Percentiles rank a stretch among this genome's conserved stretches.
phyloP scores from a whole-genome alignment of 805 yeast species.

The Cyberlindnera euphorbiiphila region DNA sequence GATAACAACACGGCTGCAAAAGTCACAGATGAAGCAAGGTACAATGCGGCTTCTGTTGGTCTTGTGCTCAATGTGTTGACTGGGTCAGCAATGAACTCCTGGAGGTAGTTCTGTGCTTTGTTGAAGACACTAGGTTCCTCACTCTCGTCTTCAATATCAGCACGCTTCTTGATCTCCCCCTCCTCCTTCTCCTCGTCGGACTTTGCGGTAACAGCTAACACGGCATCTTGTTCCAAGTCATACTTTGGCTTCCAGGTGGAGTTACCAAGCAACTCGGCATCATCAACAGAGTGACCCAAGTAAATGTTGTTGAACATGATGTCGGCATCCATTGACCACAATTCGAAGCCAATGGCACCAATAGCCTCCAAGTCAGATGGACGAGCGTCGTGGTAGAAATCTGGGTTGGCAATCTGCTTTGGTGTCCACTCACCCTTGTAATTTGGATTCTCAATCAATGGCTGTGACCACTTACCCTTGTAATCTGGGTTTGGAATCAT shows the following conservation, averaged over 20 bases:
- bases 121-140: constrained; percentile 20
- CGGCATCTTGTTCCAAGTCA: constrained; percentile 42
- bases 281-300: constrained; percentile 76
- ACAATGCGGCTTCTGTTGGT: constrained; percentile 49
- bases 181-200: constrained; percentile 3
- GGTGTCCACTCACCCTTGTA: constrained; percentile 81
- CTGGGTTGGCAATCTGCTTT: constrained; percentile 61
- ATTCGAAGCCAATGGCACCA: constrained; percentile 82
- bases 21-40: constrained; percentile 39
- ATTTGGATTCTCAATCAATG: constrained; percentile 64
- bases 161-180: background rate
- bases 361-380: constrained; percentile 65
- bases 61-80: constrained; percentile 37
- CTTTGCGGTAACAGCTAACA: constrained; percentile 5
- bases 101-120: constrained; percentile 32
- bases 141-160: background rate
- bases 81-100: constrained; percentile 43
- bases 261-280: constrained; percentile 84
- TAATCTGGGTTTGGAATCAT: constrained; percentile 62
- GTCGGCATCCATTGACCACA: constrained; percentile 81
- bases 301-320: constrained; percentile 80
- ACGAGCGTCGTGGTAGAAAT: constrained; percentile 50
- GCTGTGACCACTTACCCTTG: constrained; percentile 77
- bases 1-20: constrained; percentile 42
- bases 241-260: constrained; percentile 58